Evolutionary conservation across 257 asterid genomes (phyloP).

Genomic region (Cinchona pubescens): DNA sequence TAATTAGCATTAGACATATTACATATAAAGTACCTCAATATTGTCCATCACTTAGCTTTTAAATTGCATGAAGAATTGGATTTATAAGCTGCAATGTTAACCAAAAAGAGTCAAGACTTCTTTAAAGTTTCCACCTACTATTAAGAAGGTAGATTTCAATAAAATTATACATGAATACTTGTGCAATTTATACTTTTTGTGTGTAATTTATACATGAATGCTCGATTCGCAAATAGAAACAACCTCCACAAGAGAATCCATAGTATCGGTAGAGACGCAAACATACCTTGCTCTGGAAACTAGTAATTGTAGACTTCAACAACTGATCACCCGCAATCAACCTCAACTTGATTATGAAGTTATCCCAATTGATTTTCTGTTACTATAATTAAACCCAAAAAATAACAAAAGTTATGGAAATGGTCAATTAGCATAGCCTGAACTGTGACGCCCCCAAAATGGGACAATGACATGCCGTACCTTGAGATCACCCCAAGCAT

Average conservation of each 20-base stretch:
- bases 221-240: background rate
- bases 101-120: background rate
- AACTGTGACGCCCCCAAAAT: too few species aligned
- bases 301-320: conserved; percentile 31
- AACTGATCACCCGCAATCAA: conserved; percentile 35
- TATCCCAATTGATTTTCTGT: conserved; percentile 32
- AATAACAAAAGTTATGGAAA: background rate
- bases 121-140: background rate
- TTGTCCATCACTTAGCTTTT: conserved; percentile 2
- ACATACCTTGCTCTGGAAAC: conserved; percentile 32
- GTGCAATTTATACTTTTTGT: background rate
- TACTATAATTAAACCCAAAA: conserved; percentile 17
- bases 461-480: too few species aligned
- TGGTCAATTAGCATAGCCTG: conserved; percentile 27
- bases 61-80: conserved; percentile 1
- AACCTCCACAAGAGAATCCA: background rate
- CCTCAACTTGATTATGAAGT: conserved; percentile 35
- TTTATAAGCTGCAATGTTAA: conserved; percentile 20
- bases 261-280: background rate
- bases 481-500: too few species aligned
- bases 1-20: background rate
- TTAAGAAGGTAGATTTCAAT: background rate
- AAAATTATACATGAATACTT: background rate
- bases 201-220: background rate
- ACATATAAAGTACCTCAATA: conserved; percentile 4